A percentile compares a stretch with the other conserved stretches of the same genome.
Conservation (phyloP, 371 early-diverging fungal genomes). For the Circinella minor region DNA sequence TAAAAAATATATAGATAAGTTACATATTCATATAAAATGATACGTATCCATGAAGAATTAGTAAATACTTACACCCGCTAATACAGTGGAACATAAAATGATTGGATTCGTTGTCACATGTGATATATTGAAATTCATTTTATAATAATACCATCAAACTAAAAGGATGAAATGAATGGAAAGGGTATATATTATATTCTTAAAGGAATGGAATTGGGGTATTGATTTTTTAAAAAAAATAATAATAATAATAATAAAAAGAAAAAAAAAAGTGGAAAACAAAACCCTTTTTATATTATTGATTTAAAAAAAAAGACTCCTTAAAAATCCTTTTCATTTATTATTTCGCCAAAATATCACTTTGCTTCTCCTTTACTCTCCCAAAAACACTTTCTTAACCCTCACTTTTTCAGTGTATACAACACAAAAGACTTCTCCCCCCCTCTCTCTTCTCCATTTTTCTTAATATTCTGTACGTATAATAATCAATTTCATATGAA, state of each 20-base stretch:
- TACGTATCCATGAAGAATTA: not conserved
- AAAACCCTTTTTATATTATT: not conserved
- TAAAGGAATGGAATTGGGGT: conserved; percentile 10
- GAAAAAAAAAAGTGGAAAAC: not conserved
- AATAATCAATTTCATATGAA: too few relatives aligned
- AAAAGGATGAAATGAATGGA: not conserved
- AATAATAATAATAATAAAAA: not conserved
- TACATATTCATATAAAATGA: not conserved
- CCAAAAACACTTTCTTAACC: too few relatives aligned
- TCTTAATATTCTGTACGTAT: too few relatives aligned
- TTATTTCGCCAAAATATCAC: too few relatives aligned
- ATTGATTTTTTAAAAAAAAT: conserved; percentile 11
- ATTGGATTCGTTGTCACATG: conserved; percentile 31
- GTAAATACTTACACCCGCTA: conserved; percentile 28
- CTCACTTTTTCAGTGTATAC: too few relatives aligned
- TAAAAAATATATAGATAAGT: not conserved
- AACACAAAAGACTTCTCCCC: too few relatives aligned
- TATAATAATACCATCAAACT: too few relatives aligned
- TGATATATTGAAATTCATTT: conserved; percentile 26
- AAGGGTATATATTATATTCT: not conserved
- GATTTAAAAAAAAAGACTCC: not conserved
- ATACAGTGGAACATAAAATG: conserved; percentile 18
- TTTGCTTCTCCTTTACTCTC: too few relatives aligned
- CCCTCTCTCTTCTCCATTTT: too few relatives aligned
- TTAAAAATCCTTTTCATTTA: too few relatives aligned